Conservation (phyloP, 257 asterid species). For the Anisodus acutangulus region DNA sequence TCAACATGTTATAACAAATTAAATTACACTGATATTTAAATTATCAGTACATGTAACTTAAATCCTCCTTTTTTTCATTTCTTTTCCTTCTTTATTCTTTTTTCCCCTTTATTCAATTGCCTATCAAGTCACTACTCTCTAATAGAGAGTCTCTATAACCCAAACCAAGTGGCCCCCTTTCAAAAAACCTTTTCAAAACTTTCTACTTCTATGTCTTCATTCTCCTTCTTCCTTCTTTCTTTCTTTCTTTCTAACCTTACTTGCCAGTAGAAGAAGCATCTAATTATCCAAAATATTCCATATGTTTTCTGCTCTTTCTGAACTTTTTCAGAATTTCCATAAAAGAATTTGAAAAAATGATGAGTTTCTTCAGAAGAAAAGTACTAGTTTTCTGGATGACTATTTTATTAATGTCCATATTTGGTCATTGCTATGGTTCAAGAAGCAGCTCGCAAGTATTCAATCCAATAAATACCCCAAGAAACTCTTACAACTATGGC, state of each 20-base stretch:
- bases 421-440: constrained; percentile 44
- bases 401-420: constrained; percentile 36
- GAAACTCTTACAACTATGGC: constrained; percentile 32
- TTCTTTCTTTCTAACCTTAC: constrained; percentile 20
- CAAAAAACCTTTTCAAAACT: constrained; percentile 50
- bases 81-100: not conserved
- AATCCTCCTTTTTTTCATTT: not conserved
- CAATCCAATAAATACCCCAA: constrained; percentile 39
- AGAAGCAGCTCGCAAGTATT: constrained; percentile 49
- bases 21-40: no score
- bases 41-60: no score
- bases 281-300: constrained; percentile 12
- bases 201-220: constrained; percentile 39
- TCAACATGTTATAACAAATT: not conserved
- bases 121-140: constrained; percentile 27
- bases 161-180: constrained; percentile 49
- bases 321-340: constrained; percentile 22
- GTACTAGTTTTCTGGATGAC: constrained; percentile 39
- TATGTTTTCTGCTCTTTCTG: constrained; percentile 31
- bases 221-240: constrained; percentile 27
- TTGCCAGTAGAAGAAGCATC: constrained; percentile 28
- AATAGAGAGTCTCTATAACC: constrained; percentile 10
- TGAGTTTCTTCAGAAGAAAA: constrained; percentile 20
- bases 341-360: not conserved
- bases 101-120: constrained; percentile 15